Conservation (phyloP, 768 basidiomycete genomes). For the Boletus huronensis region DNA sequence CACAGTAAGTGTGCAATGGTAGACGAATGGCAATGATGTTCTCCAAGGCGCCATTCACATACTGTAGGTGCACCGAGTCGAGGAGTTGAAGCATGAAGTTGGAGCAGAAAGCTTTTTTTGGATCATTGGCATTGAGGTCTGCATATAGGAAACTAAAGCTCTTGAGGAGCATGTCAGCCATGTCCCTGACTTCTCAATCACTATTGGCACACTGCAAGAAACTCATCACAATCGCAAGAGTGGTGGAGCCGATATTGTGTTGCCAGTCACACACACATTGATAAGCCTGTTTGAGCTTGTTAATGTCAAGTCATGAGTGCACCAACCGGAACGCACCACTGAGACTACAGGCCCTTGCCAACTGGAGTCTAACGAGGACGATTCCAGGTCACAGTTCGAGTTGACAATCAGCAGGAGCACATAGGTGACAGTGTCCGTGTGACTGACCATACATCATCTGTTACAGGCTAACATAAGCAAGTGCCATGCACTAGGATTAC, state of each 20-base stretch:
- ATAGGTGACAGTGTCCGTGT: no score
- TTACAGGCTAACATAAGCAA: no score
- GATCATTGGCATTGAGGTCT: neutral
- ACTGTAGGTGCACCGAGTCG: neutral
- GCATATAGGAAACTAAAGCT: neutral
- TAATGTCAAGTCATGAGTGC: neutral
- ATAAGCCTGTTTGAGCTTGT: neutral
- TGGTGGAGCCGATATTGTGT: neutral
- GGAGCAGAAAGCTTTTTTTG: neutral
- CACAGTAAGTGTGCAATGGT: neutral
- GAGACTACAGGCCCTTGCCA: neutral
- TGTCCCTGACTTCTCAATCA: neutral
- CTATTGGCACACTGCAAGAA: neutral
- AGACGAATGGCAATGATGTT: neutral
- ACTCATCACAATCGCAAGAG: neutral
- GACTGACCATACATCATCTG: no score
- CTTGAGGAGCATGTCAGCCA: neutral
- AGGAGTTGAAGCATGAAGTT: neutral
- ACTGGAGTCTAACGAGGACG: neutral
- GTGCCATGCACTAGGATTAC: no score
- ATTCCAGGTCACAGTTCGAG: no score
- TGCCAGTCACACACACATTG: constrained; percentile 7
- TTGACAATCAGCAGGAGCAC: no score
- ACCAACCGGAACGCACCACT: neutral
- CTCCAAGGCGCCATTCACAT: neutral